Evolutionary conservation across 768 basidiomycete genomes (phyloP), one percentile per base, ranked within the genome.

Genomic region (Lentinula sp.): DNA sequence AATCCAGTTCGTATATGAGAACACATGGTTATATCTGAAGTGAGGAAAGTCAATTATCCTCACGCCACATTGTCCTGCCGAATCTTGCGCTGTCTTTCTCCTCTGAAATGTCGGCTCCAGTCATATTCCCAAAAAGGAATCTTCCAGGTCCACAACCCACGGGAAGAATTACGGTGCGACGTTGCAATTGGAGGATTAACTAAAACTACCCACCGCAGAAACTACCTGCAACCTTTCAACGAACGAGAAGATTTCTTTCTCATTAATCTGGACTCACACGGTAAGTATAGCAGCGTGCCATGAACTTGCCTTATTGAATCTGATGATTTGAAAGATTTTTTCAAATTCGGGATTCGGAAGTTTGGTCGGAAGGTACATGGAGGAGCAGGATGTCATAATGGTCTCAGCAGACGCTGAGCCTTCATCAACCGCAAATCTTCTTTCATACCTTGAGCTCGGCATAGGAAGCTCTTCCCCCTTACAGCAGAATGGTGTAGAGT

Each of bases 101-200:
- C 28, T 48, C 46, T 18, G 46, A 48, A 48, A 23, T 39, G n/a
- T 13, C 34, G 55, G 23, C 23, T 32, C 55, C 55, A 37, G 43
- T 42, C 55, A 49, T 37, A 31, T 51, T 60, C 59, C 50, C 9
- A 60, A 60, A 60, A 51, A 60, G 59, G 59, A 50, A 60, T 51
- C 59, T 60, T 60, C 59, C 46, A 60, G 59, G 35, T 60, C 59
- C 46, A 60, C 8, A 28, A 28, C 8, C 32, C 57, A 46, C 57
- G 58, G 58, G 42, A 58, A 45, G 43, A 51, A 60, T 59, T 59
- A 31, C 57, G 18, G 57, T 59, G 45, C 57, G 49, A 50, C 57
- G 57, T 59, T 40, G 46, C 57, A 59, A 59, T 32, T 59, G 32
- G 45, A 50, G 28, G 46, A 40, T 37, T 18, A 11, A 18, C 54